Conservation (phyloP, 2,329 filamentous ascomycete species). For the Fusarium udum region DNA sequence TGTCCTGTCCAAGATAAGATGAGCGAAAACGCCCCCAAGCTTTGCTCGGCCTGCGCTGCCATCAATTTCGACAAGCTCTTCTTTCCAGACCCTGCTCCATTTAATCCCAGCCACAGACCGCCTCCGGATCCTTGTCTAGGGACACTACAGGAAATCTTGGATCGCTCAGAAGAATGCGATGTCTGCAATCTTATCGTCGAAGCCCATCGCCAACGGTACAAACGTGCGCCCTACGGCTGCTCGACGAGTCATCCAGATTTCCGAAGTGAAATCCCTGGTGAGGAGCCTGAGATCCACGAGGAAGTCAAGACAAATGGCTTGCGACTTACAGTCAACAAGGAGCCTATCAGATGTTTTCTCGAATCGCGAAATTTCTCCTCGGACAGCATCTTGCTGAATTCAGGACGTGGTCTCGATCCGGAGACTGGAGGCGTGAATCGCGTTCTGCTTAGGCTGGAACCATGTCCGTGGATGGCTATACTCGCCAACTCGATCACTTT, state of each 20-base stretch:
- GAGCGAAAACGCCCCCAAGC: fast-evolving
- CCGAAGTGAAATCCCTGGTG: background rate
- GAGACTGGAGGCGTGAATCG: background rate
- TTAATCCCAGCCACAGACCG: too few relatives aligned
- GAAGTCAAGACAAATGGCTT: constrained; percentile 9
- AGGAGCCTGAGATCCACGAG: background rate
- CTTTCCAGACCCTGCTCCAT: background rate
- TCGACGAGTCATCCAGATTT: background rate
- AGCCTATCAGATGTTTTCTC: background rate
- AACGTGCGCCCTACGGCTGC: background rate
- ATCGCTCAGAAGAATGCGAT: background rate
- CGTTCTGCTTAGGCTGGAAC: background rate
- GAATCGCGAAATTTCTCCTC: background rate
- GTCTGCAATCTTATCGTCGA: constrained; percentile 12
- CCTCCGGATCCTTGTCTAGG: background rate
- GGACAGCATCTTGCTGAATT: fast-evolving
- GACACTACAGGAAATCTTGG: background rate
- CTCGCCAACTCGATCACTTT: background rate
- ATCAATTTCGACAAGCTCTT: constrained; percentile 7
- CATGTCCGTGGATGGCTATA: background rate
- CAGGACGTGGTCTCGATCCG: background rate
- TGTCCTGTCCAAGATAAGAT: background rate
- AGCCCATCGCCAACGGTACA: constrained; percentile 1
- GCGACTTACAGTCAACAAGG: background rate
- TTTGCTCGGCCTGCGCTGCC: background rate